These are phyloP conservation scores for Mercurialis annua DNA, from an alignment of 345 rosid genomes.

Conservation along the genomic window DNA sequence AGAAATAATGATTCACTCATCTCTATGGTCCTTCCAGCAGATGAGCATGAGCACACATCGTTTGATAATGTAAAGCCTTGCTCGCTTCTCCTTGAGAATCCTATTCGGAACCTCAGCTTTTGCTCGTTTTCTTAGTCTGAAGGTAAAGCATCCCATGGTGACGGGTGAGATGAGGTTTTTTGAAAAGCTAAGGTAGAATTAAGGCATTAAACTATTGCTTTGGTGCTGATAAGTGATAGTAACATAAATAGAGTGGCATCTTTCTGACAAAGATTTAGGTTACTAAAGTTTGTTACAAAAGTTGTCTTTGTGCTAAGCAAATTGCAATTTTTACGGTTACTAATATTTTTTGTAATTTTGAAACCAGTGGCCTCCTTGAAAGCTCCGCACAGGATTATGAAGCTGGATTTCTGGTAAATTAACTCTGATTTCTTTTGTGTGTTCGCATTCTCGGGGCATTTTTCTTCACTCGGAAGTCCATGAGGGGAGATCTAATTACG, in stretches of 20 bases:
- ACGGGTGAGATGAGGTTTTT: neutral
- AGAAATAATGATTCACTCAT: neutral
- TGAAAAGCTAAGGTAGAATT: no score
- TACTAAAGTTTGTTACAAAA: constrained; percentile 30
- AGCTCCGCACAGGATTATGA: constrained; percentile 16
- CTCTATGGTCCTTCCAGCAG: constrained; percentile 35
- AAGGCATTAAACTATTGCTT: constrained; percentile 3
- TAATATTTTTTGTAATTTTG: neutral
- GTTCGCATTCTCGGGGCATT: no score
- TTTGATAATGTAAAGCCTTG: constrained; percentile 36
- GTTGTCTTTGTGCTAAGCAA: constrained; percentile 21
- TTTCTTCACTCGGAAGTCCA: constrained; percentile 11
- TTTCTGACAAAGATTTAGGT: constrained; percentile 18
- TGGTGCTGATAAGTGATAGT: constrained; percentile 3
- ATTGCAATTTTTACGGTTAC: neutral
- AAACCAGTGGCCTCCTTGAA: constrained; percentile 18
- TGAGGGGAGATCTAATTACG: constrained; percentile 11
- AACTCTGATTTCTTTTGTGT: no score
- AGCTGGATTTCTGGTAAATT: constrained; percentile 4
- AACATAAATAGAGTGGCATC: neutral
- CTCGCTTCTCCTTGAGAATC: constrained; percentile 31
- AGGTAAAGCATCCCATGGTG: constrained; percentile 23
- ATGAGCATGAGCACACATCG: constrained; percentile 37
- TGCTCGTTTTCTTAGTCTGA: constrained; percentile 9
- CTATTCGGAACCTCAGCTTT: constrained; percentile 16